phyloP scores from a whole-genome alignment of 208 protist species.

The Crithidia expoeki region DNA sequence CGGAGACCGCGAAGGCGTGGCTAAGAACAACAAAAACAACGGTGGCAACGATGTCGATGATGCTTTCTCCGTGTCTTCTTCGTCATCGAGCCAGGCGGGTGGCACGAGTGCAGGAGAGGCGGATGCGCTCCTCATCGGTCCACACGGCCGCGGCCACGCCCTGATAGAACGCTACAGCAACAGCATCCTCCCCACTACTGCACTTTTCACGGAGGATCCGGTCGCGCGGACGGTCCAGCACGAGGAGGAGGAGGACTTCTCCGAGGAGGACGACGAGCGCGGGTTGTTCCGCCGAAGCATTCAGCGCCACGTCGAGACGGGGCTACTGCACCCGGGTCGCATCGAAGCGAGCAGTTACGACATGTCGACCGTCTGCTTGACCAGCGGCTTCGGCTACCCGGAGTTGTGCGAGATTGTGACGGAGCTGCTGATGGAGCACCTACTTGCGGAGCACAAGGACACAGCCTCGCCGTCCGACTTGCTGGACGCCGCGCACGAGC shows the following conservation, averaged over 20 bases:
- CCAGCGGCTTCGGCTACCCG: slow-evolving; percentile 47
- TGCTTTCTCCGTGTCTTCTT: background rate
- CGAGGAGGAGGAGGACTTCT: slow-evolving; percentile 37
- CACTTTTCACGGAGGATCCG: slow-evolving; percentile 70
- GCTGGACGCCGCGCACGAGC: slow-evolving; percentile 28
- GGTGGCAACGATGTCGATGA: background rate
- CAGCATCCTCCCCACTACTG: slow-evolving; percentile 43
- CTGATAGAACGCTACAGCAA: slow-evolving; percentile 39
- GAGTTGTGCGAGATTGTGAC: slow-evolving; percentile 80
- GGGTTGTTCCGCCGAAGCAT: slow-evolving; percentile 46
- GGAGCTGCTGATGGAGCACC: slow-evolving; percentile 66
- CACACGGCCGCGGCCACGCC: slow-evolving; percentile 36
- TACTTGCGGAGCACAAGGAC: slow-evolving; percentile 34
- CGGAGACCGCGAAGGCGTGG: background rate
- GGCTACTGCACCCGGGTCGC: slow-evolving; percentile 47
- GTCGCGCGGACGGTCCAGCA: slow-evolving; percentile 35
- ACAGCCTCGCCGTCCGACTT: slow-evolving; percentile 29
- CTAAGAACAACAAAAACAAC: background rate
- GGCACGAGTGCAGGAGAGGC: background rate
- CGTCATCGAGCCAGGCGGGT: slow-evolving; percentile 24
- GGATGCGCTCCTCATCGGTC: slow-evolving; percentile 48
- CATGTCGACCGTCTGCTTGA: slow-evolving; percentile 68
- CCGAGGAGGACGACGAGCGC: slow-evolving; percentile 51
- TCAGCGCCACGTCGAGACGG: slow-evolving; percentile 42
- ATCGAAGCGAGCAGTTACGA: slow-evolving; percentile 59